Conservation (phyloP, 108 stramenopile genomes). For the Cyclostephanos tholiformis region DNA sequence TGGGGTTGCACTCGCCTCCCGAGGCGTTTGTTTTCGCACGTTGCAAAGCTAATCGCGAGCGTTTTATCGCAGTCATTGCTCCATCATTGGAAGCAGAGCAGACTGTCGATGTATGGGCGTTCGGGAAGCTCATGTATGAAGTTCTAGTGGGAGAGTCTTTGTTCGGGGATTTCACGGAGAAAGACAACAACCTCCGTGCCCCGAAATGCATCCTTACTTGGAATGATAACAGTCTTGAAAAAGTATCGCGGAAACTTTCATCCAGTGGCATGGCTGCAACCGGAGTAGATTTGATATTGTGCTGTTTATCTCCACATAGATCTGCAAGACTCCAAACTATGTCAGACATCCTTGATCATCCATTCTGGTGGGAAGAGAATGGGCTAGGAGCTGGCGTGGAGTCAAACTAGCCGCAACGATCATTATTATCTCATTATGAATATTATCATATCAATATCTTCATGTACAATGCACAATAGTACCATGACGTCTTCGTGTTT, state of each 20-base stretch:
- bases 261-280: slow-evolving; percentile 52
- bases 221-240: slow-evolving; percentile 48
- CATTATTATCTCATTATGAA: too few relatives aligned
- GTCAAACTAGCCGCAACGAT: background rate
- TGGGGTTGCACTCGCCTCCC: slow-evolving; percentile 65
- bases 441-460: too few relatives aligned
- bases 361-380: slow-evolving; percentile 38
- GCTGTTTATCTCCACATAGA: slow-evolving; percentile 52
- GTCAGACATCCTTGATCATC: slow-evolving; percentile 53
- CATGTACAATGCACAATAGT: too few relatives aligned
- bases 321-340: slow-evolving; percentile 50
- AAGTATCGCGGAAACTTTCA: slow-evolving; percentile 42
- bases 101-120: slow-evolving; percentile 77
- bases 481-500: too few relatives aligned
- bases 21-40: slow-evolving; percentile 54
- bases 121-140: slow-evolving; percentile 82
- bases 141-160: slow-evolving; percentile 73
- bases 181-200: slow-evolving; percentile 26
- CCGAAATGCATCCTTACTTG: slow-evolving; percentile 27
- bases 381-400: background rate
- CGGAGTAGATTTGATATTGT: slow-evolving; percentile 63
- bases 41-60: slow-evolving; percentile 28
- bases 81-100: slow-evolving; percentile 43
- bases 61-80: slow-evolving; percentile 19
- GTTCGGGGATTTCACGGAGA: slow-evolving; percentile 45